Evolutionary conservation across 345 rosid species (phyloP).

Genomic region (Syzygium aromaticum): DNA sequence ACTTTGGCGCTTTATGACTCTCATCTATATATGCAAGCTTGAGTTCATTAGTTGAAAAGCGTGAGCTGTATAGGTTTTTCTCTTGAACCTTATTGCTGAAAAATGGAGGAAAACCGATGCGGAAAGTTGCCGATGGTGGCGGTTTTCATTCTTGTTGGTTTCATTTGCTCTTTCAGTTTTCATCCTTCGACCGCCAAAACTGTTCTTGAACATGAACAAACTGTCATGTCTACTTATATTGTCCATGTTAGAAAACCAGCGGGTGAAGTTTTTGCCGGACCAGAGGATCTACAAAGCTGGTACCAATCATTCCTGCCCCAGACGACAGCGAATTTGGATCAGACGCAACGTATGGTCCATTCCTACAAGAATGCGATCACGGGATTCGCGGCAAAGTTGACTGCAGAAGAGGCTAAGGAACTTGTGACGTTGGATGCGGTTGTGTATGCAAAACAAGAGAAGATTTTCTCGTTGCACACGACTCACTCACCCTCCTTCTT

Average conservation of each 20-base stretch:
- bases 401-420: constrained; percentile 7
- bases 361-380: constrained; percentile 13
- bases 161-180: background rate
- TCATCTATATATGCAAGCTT: background rate
- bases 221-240: background rate
- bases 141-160: background rate
- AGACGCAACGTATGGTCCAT: constrained; percentile 1
- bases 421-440: constrained; percentile 13
- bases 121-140: background rate
- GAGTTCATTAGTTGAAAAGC: background rate
- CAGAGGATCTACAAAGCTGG: constrained; percentile 1
- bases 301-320: constrained; percentile 7
- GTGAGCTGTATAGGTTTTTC: background rate
- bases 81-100: background rate
- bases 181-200: background rate
- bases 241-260: background rate
- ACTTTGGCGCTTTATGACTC: background rate
- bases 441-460: constrained; percentile 1
- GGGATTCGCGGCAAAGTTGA: constrained; percentile 24
- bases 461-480: constrained; percentile 16
- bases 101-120: background rate
- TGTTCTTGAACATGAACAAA: background rate
- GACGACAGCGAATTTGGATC: background rate
- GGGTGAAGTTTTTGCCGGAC: background rate
- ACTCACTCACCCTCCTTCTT: constrained; percentile 29